Percentiles rank a stretch among this genome's conserved stretches.
Conservation (phyloP, 2,329 filamentous ascomycete genomes). For the Xylogone sp. region DNA sequence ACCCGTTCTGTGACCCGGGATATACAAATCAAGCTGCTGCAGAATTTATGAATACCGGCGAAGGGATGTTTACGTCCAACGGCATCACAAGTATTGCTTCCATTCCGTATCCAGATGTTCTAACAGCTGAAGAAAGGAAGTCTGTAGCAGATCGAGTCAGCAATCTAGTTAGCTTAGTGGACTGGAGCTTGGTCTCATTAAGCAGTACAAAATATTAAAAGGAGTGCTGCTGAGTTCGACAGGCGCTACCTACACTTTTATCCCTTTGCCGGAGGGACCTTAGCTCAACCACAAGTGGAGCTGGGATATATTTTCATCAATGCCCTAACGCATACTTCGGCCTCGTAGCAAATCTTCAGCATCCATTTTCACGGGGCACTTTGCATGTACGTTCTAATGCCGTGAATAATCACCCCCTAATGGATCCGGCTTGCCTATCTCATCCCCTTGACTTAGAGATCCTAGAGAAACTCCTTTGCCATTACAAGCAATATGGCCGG, state of each 20-base stretch:
- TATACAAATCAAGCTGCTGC: background rate
- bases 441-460: conserved; percentile 35
- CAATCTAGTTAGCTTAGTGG: background rate
- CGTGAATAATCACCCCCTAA: conserved; percentile 29
- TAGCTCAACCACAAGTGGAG: conserved; percentile 65
- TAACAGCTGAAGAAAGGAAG: background rate
- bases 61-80: background rate
- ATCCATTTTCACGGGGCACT: conserved; percentile 48
- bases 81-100: background rate
- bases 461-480: too few species aligned
- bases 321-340: conserved; percentile 45
- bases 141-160: background rate
- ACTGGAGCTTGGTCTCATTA: background rate
- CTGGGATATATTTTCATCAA: conserved; percentile 64
- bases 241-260: conserved; percentile 32
- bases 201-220: conserved; percentile 52
- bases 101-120: background rate
- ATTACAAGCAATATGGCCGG: too few species aligned
- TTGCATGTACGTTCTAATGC: conserved; percentile 43
- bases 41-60: background rate
- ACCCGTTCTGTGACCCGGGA: background rate
- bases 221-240: conserved; percentile 22
- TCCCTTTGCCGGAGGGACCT: conserved; percentile 28
- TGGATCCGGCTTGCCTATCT: conserved; percentile 39
- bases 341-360: conserved; percentile 49